Base-by-base conservation (phyloP, 495 filamentous ascomycete genomes). In the Podospora appendiculata region DNA sequence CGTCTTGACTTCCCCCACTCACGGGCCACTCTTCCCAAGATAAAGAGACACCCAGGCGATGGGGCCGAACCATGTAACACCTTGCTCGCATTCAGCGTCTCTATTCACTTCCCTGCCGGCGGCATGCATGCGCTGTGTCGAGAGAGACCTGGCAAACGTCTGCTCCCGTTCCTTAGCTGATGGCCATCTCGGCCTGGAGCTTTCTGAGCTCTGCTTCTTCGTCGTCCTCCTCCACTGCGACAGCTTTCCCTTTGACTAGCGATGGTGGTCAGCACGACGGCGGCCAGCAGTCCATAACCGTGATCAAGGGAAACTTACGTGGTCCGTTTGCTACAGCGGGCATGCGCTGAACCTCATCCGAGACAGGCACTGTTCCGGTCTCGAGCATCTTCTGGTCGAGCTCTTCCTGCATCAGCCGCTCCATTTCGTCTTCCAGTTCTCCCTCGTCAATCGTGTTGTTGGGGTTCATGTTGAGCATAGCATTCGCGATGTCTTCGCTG, bases 151-250 rank as follows among this genome's bases (percentile, higher is more conserved):
- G 25, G 25, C 25, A 44, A 44, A 10, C 41, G 17, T 9, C 8
- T 9, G 13, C 41, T 17, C 41, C 4, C 13, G 13, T 9, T 44
- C 41, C 4, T 16, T 41, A 12, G 82, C 70, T 90, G 85, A 96
- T 95, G 51, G 91, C 90, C 93, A 98, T 98, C 72, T 96, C 93
- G 40, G 89, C 92, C 69, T 92, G 90, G 60, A 98, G 68, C 70
- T 93, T 96, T 66, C 84, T 81, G 62, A 99, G 76, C 72, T 99
- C 94, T 58, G 84, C 92, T 67, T 96, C 93, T 63, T 96, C 91
- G 81, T 97, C 92, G 61, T 90, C 87, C 65, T 95, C 91, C 67
- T 86, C 82, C 55, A 80, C 74, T 16, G 69, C 66, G 47, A 74
- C 70, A 40, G 70, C 67, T 58, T 82, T 83, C 47, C 75, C 71